These are phyloP conservation scores for Poa pratensis DNA, from an alignment of 176 grass and related monocot genomes.

Conservation along the genomic window DNA sequence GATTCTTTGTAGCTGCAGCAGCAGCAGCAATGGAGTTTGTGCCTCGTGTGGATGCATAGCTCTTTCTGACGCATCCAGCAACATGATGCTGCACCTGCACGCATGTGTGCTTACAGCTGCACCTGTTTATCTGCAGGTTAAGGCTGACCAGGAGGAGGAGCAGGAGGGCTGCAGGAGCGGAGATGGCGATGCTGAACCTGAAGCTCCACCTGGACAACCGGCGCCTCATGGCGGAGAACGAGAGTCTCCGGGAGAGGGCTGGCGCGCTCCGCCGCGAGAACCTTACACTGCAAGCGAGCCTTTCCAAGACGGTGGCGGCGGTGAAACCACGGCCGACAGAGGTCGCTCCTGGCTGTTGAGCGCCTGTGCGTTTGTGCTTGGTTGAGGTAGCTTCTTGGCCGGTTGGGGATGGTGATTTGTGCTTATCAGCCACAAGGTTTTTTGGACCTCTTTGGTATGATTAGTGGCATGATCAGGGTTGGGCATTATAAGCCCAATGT, in stretches of 20 bases:
- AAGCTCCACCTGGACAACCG: slow-evolving; percentile 69
- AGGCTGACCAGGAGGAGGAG: slow-evolving; percentile 43
- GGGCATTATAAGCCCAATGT: slow-evolving; percentile 18
- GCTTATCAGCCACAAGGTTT: slow-evolving; percentile 33
- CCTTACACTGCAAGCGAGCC: slow-evolving; percentile 36
- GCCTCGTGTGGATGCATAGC: not conserved
- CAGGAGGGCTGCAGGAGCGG: slow-evolving; percentile 23
- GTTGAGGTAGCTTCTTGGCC: not conserved
- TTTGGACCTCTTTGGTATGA: slow-evolving; percentile 22
- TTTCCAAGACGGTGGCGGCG: slow-evolving; percentile 20
- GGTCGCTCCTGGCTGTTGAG: slow-evolving; percentile 20
- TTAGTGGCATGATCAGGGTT: slow-evolving; percentile 36
- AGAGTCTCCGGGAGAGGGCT: slow-evolving; percentile 59
- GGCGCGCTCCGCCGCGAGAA: slow-evolving; percentile 54
- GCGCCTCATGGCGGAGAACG: slow-evolving; percentile 64
- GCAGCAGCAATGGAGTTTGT: slow-evolving; percentile 9
- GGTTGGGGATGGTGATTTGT: slow-evolving; percentile 10
- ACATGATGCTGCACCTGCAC: not conserved
- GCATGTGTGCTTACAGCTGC: not conserved
- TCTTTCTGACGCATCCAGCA: not conserved
- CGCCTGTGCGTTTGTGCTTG: slow-evolving; percentile 9
- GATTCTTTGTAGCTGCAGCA: not conserved
- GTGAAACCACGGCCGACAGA: not conserved
- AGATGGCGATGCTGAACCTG: slow-evolving; percentile 64
- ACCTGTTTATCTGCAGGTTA: slow-evolving; percentile 4